Evolutionary conservation across 441 rosid genomes (phyloP), one percentile per base, ranked within the genome.

Genomic region (Hura crepitans): DNA sequence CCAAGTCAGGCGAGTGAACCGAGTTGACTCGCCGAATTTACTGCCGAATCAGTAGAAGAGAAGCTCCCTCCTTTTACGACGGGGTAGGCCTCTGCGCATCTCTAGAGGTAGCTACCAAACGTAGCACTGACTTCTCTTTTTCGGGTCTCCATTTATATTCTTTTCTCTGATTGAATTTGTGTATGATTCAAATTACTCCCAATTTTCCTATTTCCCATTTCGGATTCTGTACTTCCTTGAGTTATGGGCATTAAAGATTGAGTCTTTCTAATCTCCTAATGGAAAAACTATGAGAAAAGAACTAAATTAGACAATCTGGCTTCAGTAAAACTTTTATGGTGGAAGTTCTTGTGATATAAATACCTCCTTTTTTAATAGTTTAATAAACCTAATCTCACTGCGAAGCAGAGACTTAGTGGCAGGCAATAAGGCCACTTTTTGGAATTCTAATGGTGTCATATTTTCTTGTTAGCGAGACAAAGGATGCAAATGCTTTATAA

Each of bases 11-110:
- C 62, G 63, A 31, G 43, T 17, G 45, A n/a, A 15, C 64, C 7
- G 46, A 60, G 64, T 35, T 9, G 46, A 60, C 64, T 46, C 56
- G 54, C 68, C 55, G 56, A 64, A 18, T 31, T 18, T 1, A 11
- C 27, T 20, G 51, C 53, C 37, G 25, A 46, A 45, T 47, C 55
- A 27, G 43, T 28, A 27, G 22, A 10, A 14, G 8, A 39, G 22
- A 62, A 42, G 18, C 23, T 18, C 17, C n/a, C 42, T 5, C 13
- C 28, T 9, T 12, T 4, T 2, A 9, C 22, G 28, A 66, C 35
- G 49, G 14, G 49, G 15, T 51, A 33, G 20, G 31, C 35, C n/a
- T 53, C 49, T 23, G n/a, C 54, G 45, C n/a, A 47, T 53, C 57
- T n/a, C 42, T 22, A 22, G n/a, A 22, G 49, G 13, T 51, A 37